Evolutionary conservation across 2,329 filamentous ascomycete species (phyloP).

Genomic region (Chaetomium sp.): DNA sequence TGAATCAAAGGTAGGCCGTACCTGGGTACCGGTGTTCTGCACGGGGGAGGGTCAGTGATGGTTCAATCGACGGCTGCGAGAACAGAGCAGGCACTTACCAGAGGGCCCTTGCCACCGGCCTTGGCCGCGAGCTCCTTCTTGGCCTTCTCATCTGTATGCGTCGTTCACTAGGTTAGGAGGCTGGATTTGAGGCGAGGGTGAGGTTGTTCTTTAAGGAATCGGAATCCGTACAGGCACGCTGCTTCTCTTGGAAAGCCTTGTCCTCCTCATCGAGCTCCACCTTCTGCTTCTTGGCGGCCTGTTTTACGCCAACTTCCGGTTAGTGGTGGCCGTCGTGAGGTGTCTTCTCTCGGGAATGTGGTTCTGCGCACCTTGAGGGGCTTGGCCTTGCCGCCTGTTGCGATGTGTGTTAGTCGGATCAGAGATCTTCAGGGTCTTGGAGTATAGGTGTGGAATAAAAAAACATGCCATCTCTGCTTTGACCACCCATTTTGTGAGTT

Average conservation of each 20-base stretch:
- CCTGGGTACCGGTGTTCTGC: slow-evolving; percentile 35
- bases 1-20: slow-evolving; percentile 14
- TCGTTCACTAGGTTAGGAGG: neutral
- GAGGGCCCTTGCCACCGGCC: slow-evolving; percentile 82
- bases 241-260: slow-evolving; percentile 78
- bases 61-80: neutral
- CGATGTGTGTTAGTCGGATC: slow-evolving; percentile 27
- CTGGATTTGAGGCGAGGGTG: neutral
- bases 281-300: slow-evolving; percentile 76
- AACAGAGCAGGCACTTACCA: slow-evolving; percentile 44
- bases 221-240: slow-evolving; percentile 69
- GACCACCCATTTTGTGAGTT: slow-evolving; percentile 62
- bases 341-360: neutral
- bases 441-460: slow-evolving; percentile 1
- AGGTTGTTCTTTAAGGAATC: neutral
- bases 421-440: neutral
- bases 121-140: slow-evolving; percentile 82
- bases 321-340: neutral
- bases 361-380: slow-evolving; percentile 64
- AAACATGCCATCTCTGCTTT: slow-evolving; percentile 64
- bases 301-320: neutral
- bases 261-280: slow-evolving; percentile 89
- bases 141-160: slow-evolving; percentile 70
- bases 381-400: slow-evolving; percentile 76
- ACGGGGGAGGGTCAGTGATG: neutral